Evolutionary conservation across 352 stramenopile genomes (phyloP).

Genomic region (Plasmopara viticola): DNA sequence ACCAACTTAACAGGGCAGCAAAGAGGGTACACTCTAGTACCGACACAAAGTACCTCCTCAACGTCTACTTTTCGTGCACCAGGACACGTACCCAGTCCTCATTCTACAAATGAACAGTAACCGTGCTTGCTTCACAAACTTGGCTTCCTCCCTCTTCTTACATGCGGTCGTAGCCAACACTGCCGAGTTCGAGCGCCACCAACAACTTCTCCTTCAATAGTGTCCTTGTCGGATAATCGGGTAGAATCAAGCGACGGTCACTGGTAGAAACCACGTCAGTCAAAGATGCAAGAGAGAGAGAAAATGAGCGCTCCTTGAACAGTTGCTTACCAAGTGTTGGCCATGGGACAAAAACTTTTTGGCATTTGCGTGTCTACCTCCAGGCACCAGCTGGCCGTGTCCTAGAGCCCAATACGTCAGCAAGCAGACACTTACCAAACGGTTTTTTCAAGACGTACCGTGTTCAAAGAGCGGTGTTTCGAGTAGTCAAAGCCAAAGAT

Average conservation of each 20-base stretch:
- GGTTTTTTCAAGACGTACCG: conserved; percentile 26
- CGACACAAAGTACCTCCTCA: conserved; percentile 13
- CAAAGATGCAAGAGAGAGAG: conserved; percentile 1
- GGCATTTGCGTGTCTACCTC: conserved; percentile 53
- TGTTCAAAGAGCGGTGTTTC: conserved; percentile 41
- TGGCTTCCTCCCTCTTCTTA: conserved; percentile 25
- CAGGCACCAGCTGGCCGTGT: conserved; percentile 60
- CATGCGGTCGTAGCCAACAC: conserved; percentile 73
- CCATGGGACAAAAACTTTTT: conserved; percentile 47
- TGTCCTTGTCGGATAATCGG: conserved; percentile 47
- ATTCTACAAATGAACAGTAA: conserved; percentile 17
- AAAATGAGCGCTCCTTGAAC: too few relatives aligned
- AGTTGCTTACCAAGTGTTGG: conserved; percentile 76
- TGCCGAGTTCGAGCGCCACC: conserved; percentile 51
- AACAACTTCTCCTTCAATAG: conserved; percentile 54
- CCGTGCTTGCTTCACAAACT: background rate
- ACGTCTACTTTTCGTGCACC: conserved; percentile 48
- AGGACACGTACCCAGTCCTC: conserved; percentile 42
- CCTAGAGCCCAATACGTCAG: conserved; percentile 26
- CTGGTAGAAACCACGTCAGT: conserved; percentile 16
- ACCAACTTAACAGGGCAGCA: conserved; percentile 27
- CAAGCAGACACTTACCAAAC: background rate
- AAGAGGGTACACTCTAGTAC: conserved; percentile 40
- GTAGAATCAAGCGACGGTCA: conserved; percentile 65
- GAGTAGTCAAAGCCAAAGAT: conserved; percentile 64